Conservation (phyloP, 768 basidiomycete species). For the Russula dissimulans region DNA sequence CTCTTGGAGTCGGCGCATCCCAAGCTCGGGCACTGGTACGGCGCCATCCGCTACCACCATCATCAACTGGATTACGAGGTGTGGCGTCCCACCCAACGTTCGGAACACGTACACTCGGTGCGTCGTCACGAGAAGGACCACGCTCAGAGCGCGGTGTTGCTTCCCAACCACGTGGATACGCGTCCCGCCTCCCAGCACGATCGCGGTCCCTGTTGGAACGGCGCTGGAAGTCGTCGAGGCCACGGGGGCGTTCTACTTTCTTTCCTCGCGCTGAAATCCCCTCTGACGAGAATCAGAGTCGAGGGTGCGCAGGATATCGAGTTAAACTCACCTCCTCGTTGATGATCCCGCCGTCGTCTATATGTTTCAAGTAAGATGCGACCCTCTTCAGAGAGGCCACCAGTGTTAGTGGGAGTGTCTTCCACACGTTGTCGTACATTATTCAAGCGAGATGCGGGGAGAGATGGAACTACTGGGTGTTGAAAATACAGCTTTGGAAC, state of each 20-base stretch:
- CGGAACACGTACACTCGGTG: constrained; percentile 81
- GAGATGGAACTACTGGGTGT: constrained; percentile 54
- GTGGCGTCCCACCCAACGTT: constrained; percentile 95
- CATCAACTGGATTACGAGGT: constrained; percentile 48
- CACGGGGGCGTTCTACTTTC: constrained; percentile 51
- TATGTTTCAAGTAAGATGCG: constrained; percentile 69
- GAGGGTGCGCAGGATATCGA: neutral
- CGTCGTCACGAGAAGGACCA: constrained; percentile 40
- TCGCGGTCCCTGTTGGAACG: constrained; percentile 69
- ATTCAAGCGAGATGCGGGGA: constrained; percentile 50
- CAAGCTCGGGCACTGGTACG: constrained; percentile 44
- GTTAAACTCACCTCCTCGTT: constrained; percentile 46
- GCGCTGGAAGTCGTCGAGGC: constrained; percentile 90
- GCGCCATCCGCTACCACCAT: constrained; percentile 60
- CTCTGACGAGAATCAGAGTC: constrained; percentile 34
- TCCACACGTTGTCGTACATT: constrained; percentile 67
- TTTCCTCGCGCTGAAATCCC: constrained; percentile 59
- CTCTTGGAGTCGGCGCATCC: constrained; percentile 81
- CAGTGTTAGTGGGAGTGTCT: constrained; percentile 90
- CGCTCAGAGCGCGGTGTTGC: constrained; percentile 55
- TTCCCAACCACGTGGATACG: constrained; percentile 39
- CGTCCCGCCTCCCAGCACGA: constrained; percentile 27
- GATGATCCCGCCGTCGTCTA: constrained; percentile 57
- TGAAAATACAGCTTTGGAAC: neutral
- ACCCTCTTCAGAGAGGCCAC: constrained; percentile 75